Evolutionary conservation across 345 rosid species (phyloP).

Genomic region (Physaria fendleri): DNA sequence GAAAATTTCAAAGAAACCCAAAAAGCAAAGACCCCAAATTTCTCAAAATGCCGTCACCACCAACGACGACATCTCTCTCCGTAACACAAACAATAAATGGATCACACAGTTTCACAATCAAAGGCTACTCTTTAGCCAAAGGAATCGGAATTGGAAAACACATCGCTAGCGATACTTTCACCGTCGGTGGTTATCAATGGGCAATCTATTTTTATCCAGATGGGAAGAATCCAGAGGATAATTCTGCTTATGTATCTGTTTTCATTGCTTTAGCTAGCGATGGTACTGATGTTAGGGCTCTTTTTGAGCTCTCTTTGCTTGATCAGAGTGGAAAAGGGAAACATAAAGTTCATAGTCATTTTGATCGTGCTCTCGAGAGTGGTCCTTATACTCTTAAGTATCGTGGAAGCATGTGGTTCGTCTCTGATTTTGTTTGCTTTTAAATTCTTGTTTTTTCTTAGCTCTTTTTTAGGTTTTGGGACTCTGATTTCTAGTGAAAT

Average conservation of each 20-base stretch:
- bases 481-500: not conserved
- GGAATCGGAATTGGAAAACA: conserved; percentile 89
- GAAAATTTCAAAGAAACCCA: not conserved
- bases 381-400: conserved; percentile 93
- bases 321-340: conserved; percentile 85
- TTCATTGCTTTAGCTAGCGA: conserved; percentile 95
- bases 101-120: conserved; percentile 74
- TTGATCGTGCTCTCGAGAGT: conserved; percentile 83
- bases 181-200: conserved; percentile 82
- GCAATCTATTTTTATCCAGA: conserved; percentile 90
- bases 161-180: conserved; percentile 88
- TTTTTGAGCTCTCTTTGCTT: conserved; percentile 70
- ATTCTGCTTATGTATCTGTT: conserved; percentile 71
- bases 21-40: not conserved
- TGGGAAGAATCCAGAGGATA: conserved; percentile 84
- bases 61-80: conserved; percentile 71
- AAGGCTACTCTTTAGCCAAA: conserved; percentile 84
- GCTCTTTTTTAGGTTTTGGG: conserved; percentile 12
- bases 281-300: conserved; percentile 84
- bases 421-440: not conserved
- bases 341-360: conserved; percentile 89
- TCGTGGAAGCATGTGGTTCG: conserved; percentile 92
- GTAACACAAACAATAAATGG: conserved; percentile 81
- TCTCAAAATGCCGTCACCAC: conserved; percentile 37
- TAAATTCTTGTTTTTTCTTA: not conserved